Base-by-base conservation (phyloP, 192 early-diverging fungal genomes). In the Coemansia sp. region DNA sequence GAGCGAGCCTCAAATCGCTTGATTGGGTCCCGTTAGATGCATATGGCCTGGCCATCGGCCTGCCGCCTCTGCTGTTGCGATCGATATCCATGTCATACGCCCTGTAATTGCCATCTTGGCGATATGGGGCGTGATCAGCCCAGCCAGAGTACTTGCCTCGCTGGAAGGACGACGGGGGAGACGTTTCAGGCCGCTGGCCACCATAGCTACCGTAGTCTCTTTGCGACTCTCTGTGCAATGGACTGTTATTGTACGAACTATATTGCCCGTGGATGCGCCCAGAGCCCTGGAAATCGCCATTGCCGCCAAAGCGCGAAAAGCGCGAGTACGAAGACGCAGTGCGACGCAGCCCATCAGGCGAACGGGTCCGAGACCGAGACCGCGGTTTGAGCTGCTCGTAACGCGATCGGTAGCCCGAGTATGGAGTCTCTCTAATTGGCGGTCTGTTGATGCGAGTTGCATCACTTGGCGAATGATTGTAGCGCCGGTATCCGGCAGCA, bases 351-450 rank as follows among this genome's bases (percentile, higher is more conserved):
- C 42, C 49, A 13, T 22, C 45, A 2, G 79, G 79, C 40, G 79
- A 81, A 40, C 79, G 69, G 3, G 79, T 76, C 10, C 79, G 69
- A 11, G 79, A 75, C 12, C 57, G 57, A 11, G 57, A 38, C 13
- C 37, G 57, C 16, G 57, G 17, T 16, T 25, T 22, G 11, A 64
- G 63, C 16, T 54, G 50, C 42, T 51, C 61, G 55, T 67, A 73
- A 3, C 71, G 71, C 25, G 71, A 55, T 38, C 71, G 54, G 44
- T 62, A 56, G 8, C 58, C 64, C 19, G 71, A 25, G n/a, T 73
- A 65, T 13, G 63, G 51, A 5, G 65, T 16, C 8, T 44, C 57
- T 8, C 69, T 54, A 19, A 57, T 59, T 7, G 77, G 71, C 50
- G 77, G 73, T 49, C 71, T 65, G 65, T 45, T 59, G 7, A 57